Evolutionary conservation across 495 filamentous ascomycete genomes (phyloP), one percentile per base, ranked within the genome.

Genomic region (Penicillium parvum): DNA sequence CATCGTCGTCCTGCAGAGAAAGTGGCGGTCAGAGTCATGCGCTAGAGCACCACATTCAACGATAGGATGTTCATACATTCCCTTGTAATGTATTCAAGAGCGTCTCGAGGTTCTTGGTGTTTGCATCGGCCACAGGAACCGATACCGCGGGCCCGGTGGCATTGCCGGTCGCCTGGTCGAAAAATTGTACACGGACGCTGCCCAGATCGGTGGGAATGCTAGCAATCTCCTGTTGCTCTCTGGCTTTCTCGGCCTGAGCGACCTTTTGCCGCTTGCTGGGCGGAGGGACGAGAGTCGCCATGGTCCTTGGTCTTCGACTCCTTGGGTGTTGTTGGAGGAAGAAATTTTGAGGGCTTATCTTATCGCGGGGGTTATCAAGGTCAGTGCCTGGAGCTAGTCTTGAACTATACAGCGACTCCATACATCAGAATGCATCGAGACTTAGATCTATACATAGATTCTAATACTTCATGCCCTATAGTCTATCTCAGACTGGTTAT

Each of bases 231-330:
- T 94, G 84, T 49, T 95, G 88, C 32, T 81, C 72, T 44, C 75
- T 66, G 11, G 84, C 77, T 58, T 81, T 82, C 48, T 91, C 85
- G 15, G 84, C 74, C 35, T 76, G 76, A 32, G 83, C 90, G 27
- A 81, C 78, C 65, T 83, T 85, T 53, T 95, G 88, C 34, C 90
- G 82, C 68, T 97, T 99, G 37, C 83, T 88, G 28, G 92, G 94
- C 15, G 90, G 94, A 11, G 94, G 94, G 21, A 83, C 61, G 12
- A 92, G 66, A 3, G 92, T 99, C 26, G 94, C 81, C 94, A 99
- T 98, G 63, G 45, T 5, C 27, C 6, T 45, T 43, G 22, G 47
- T n/a, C n/a, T n/a, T n/a, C n/a, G n/a, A n/a, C n/a, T n/a, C n/a
- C n/a, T n/a, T n/a, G 20, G 41, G 53, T 25, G 40, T 51, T 46